These are phyloP conservation scores for Ilex paraguariensis DNA, from an alignment of 305 asterid genomes.

Conservation along the genomic window DNA sequence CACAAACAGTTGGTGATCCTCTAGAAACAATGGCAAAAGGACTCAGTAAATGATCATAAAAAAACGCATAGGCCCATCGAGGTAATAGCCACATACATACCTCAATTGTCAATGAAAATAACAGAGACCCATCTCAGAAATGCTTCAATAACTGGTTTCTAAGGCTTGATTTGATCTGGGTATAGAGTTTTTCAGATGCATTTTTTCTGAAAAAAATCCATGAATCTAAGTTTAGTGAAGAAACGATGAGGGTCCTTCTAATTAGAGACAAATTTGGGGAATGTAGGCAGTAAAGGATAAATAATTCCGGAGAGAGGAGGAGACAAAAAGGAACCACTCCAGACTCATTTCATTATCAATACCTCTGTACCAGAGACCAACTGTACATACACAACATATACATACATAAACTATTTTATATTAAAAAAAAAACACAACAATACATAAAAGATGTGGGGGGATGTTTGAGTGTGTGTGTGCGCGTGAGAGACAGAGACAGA, in stretches of 20 bases:
- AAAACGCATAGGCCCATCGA: background rate
- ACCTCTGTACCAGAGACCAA: slow-evolving; percentile 26
- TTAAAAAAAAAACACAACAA: too few relatives aligned
- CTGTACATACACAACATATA: slow-evolving; percentile 14
- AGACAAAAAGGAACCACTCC: slow-evolving; percentile 46
- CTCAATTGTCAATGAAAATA: slow-evolving; percentile 27
- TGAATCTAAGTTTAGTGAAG: slow-evolving; percentile 21
- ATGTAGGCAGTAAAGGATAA: slow-evolving; percentile 18
- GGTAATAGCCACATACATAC: slow-evolving; percentile 23
- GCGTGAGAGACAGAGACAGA: background rate
- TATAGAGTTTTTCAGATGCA: slow-evolving; percentile 23
- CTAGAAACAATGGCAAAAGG: slow-evolving; percentile 22
- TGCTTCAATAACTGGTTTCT: slow-evolving; percentile 12
- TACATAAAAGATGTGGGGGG: too few relatives aligned
- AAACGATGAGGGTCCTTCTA: slow-evolving; percentile 28
- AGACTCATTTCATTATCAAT: slow-evolving; percentile 47
- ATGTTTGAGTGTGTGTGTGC: background rate
- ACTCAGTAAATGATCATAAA: slow-evolving; percentile 14
- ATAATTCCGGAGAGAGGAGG: slow-evolving; percentile 25
- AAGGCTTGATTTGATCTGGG: slow-evolving; percentile 25
- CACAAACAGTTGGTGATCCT: slow-evolving; percentile 15
- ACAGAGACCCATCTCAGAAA: slow-evolving; percentile 19
- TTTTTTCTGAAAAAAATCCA: slow-evolving; percentile 29
- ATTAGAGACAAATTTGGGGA: slow-evolving; percentile 32
- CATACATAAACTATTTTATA: background rate